These are phyloP conservation scores for Rhinocladiella mackenziei DNA, from an alignment of 2,329 filamentous ascomycete genomes.

Conservation along the genomic window DNA sequence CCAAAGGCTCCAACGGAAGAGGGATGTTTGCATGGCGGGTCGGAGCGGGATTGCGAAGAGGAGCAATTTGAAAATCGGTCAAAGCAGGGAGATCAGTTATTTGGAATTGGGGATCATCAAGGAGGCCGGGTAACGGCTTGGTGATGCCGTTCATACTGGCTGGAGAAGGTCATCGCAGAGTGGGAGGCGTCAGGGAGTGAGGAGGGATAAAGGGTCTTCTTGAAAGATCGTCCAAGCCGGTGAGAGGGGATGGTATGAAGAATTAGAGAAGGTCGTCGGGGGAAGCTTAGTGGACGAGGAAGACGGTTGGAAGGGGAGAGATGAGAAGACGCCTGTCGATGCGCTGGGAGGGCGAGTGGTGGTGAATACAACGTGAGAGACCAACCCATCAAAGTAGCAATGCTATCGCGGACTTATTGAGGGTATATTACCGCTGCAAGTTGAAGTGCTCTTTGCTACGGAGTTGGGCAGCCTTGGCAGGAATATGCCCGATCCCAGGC, in stretches of 20 bases:
- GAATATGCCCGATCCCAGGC: no score
- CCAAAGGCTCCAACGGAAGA: slow-evolving; percentile 44
- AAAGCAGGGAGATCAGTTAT: slow-evolving; percentile 42
- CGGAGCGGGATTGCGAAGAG: slow-evolving; percentile 45
- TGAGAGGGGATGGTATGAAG: not conserved
- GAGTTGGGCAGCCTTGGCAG: no score
- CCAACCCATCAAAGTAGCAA: no score
- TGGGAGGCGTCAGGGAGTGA: not conserved
- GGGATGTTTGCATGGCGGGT: slow-evolving; percentile 40
- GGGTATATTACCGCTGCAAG: no score
- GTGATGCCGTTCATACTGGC: slow-evolving; percentile 29
- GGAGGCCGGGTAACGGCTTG: slow-evolving; percentile 32
- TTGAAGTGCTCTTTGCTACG: no score
- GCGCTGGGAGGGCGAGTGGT: no score
- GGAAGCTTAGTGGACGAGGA: no score
- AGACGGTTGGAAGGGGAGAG: not conserved
- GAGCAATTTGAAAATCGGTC: slow-evolving; percentile 44
- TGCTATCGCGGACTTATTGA: no score
- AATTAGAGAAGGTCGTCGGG: not conserved
- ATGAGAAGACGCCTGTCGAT: no score
- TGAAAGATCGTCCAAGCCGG: not conserved
- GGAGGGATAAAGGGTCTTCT: not conserved
- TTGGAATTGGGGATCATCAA: slow-evolving; percentile 40
- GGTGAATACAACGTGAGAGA: not conserved
- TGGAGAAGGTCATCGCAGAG: slow-evolving; percentile 20